Conservation (phyloP, 139 green algal species). For the Tetradesmus lagerheimii region DNA sequence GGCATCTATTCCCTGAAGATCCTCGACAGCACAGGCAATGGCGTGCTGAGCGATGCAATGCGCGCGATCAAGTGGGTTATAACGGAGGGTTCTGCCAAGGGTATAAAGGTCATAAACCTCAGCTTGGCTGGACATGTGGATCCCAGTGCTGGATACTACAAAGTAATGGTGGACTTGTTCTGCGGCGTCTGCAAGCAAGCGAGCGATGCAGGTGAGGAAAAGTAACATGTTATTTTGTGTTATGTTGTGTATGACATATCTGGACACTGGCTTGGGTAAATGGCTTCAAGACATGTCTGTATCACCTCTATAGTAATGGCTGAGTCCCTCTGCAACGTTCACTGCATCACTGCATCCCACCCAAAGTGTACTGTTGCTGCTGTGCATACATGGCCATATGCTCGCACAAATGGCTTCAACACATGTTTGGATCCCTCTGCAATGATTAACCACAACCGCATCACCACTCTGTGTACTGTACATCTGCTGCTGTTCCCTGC, state of each 20-base stretch:
- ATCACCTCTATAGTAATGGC: too few relatives aligned
- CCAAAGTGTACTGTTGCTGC: too few relatives aligned
- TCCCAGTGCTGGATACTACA: not conserved
- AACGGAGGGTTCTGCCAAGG: not conserved
- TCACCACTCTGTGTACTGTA: too few relatives aligned
- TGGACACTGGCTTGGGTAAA: too few relatives aligned
- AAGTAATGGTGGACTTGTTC: not conserved
- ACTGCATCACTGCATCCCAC: too few relatives aligned
- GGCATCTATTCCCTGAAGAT: not conserved
- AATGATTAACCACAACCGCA: too few relatives aligned
- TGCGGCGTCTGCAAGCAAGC: slow-evolving; percentile 9
- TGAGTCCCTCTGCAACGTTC: too few relatives aligned
- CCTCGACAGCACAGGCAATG: not conserved
- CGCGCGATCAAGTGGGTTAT: not conserved
- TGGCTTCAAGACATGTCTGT: too few relatives aligned
- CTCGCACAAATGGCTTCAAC: too few relatives aligned
- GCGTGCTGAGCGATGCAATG: not conserved
- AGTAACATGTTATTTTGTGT: not conserved
- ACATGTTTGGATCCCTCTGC: too few relatives aligned
- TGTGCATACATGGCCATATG: too few relatives aligned
- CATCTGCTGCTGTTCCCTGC: not conserved
- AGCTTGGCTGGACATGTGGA: not conserved
- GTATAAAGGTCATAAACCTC: not conserved
- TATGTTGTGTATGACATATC: too few relatives aligned
- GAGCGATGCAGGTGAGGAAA: not conserved